Percentiles rank a stretch among this genome's conserved stretches.
Conservation (phyloP, 352 stramenopile species). For the Peronosclerospora sorghi region DNA sequence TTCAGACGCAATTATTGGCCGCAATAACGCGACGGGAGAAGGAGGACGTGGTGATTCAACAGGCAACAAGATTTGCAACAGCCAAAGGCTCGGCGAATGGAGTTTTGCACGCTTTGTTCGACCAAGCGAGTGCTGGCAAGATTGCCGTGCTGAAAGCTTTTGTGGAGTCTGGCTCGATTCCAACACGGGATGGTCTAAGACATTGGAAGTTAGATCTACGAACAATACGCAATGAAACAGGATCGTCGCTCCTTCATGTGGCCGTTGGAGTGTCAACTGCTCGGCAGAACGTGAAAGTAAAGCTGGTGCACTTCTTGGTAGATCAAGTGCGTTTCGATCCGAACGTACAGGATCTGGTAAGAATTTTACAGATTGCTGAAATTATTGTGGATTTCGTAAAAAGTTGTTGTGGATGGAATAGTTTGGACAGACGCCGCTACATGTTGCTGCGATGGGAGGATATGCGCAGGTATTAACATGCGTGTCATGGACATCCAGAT, state of each 20-base stretch:
- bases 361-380: neutral
- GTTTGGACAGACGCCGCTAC: slow-evolving; percentile 63
- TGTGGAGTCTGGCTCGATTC: slow-evolving; percentile 60
- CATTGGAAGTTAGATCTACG: slow-evolving; percentile 62
- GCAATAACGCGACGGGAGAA: slow-evolving; percentile 49
- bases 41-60: slow-evolving; percentile 46
- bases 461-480: slow-evolving; percentile 30
- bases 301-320: slow-evolving; percentile 53
- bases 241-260: slow-evolving; percentile 52
- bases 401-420: slow-evolving; percentile 3
- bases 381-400: no score
- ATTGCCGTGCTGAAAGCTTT: slow-evolving; percentile 38
- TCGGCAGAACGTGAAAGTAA: slow-evolving; percentile 51
- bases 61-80: slow-evolving; percentile 40
- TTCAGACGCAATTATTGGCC: slow-evolving; percentile 31
- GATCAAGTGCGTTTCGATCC: slow-evolving; percentile 61
- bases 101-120: slow-evolving; percentile 67
- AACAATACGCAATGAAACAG: slow-evolving; percentile 51
- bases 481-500: neutral
- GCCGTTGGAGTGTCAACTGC: slow-evolving; percentile 59
- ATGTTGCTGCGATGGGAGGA: slow-evolving; percentile 60
- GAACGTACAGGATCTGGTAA: slow-evolving; percentile 53
- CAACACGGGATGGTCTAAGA: slow-evolving; percentile 59
- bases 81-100: slow-evolving; percentile 68
- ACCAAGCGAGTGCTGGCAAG: slow-evolving; percentile 54